Evolutionary conservation across 441 rosid genomes (phyloP).

Genomic region (Geranium incanum): DNA sequence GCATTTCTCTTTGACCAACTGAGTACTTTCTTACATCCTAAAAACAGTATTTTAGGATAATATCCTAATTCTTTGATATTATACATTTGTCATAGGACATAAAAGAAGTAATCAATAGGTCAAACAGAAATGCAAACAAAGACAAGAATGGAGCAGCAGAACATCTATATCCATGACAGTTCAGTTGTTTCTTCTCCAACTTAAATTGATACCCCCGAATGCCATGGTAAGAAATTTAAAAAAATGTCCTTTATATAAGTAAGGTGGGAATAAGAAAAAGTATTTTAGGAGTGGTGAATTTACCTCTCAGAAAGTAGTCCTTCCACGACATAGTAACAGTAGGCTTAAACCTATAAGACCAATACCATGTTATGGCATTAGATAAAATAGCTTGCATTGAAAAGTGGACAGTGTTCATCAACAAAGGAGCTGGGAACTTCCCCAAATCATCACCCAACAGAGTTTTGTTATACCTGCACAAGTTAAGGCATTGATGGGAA

Average conservation of each 20-base stretch:
- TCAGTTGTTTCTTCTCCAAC: not conserved
- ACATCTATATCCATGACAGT: slow-evolving; percentile 1
- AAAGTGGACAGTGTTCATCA: slow-evolving; percentile 93
- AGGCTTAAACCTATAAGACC: slow-evolving; percentile 74
- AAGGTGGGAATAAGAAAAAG: not conserved
- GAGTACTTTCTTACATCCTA: too few relatives aligned
- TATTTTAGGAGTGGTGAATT: not conserved
- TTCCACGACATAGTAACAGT: slow-evolving; percentile 64
- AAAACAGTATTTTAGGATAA: too few relatives aligned
- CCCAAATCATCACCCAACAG: slow-evolving; percentile 92
- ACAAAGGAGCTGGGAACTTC: slow-evolving; percentile 89
- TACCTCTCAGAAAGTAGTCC: slow-evolving; percentile 85
- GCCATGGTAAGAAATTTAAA: slow-evolving; percentile 2
- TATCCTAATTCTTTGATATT: not conserved
- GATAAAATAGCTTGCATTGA: slow-evolving; percentile 85
- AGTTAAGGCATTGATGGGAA: slow-evolving; percentile 12
- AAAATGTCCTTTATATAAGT: not conserved
- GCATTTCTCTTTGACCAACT: too few relatives aligned
- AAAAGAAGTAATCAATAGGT: not conserved
- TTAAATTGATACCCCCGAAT: not conserved
- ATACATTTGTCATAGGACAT: not conserved
- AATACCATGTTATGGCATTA: slow-evolving; percentile 67
- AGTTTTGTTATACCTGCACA: slow-evolving; percentile 83
- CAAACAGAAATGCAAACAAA: not conserved
- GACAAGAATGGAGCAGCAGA: not conserved